phyloP scores from a whole-genome alignment of 257 asterid genomes.

The Solanum okadae region DNA sequence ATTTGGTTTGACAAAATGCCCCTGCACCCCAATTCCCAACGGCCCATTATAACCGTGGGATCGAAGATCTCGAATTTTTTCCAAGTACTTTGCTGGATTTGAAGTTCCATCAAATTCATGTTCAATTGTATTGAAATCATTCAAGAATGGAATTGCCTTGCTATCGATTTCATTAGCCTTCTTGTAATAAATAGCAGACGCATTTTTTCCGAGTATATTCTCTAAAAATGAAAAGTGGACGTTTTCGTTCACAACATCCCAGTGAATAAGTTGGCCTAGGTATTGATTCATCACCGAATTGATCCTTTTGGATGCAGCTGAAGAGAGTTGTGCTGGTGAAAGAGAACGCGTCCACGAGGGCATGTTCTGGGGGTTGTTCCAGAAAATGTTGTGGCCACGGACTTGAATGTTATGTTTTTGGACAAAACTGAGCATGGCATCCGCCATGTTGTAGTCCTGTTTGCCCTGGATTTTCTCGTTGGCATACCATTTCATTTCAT shows the following conservation, averaged over 20 bases:
- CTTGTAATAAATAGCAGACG: slow-evolving; percentile 23
- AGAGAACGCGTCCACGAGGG: slow-evolving; percentile 38
- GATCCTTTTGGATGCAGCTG: slow-evolving; percentile 17
- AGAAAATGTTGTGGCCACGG: slow-evolving; percentile 73
- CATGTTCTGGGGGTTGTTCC: slow-evolving; percentile 37
- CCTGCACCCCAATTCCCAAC: slow-evolving; percentile 25
- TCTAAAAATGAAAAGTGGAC: slow-evolving; percentile 43
- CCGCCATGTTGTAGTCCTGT: slow-evolving; percentile 33
- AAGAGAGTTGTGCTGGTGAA: slow-evolving; percentile 10
- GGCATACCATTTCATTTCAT: slow-evolving; percentile 62
- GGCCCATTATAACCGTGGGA: slow-evolving; percentile 23
- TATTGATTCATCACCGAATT: slow-evolving; percentile 31
- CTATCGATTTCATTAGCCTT: slow-evolving; percentile 31
- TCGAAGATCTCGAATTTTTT: slow-evolving; percentile 31
- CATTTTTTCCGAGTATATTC: slow-evolving; percentile 23
- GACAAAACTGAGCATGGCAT: slow-evolving; percentile 27
- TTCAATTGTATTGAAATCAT: slow-evolving; percentile 60
- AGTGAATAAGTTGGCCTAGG: slow-evolving; percentile 31
- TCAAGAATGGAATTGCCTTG: slow-evolving; percentile 33
- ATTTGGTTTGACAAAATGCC: slow-evolving; percentile 33
- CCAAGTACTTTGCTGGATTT: slow-evolving; percentile 29
- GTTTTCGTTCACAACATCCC: slow-evolving; percentile 72
- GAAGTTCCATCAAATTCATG: slow-evolving; percentile 21
- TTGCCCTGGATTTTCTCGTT: slow-evolving; percentile 20
- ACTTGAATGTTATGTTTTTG: slow-evolving; percentile 6